Conservation (phyloP, 345 rosid genomes). For the Cardamine occulta region DNA sequence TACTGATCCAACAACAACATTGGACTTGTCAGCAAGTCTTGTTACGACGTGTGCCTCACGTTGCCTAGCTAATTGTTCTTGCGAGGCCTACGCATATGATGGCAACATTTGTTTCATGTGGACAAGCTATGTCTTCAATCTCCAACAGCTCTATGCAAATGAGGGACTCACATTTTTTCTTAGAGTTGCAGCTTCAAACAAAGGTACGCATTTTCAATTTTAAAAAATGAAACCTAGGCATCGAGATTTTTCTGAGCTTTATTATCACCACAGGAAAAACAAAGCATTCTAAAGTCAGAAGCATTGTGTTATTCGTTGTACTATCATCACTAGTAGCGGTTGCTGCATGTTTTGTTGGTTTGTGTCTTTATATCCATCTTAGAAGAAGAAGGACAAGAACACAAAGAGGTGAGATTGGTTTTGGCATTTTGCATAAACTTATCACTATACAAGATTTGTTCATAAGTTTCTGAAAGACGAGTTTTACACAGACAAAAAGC, state of each 20-base stretch:
- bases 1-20: neutral
- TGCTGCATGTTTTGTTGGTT: neutral
- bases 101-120: neutral
- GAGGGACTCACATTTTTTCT: neutral
- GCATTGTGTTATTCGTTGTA: neutral
- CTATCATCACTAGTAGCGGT: neutral
- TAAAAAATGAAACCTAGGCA: neutral
- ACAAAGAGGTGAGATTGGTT: neutral
- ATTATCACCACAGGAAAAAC: neutral
- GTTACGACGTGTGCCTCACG: neutral
- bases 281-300: neutral
- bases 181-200: neutral
- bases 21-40: neutral
- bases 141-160: neutral
- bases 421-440: neutral
- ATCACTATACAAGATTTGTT: neutral
- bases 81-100: neutral
- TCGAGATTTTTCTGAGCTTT: neutral
- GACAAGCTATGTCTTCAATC: neutral
- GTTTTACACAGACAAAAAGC: neutral
- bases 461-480: neutral
- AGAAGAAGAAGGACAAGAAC: neutral
- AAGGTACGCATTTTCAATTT: neutral
- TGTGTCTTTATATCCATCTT: neutral
- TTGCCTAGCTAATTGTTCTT: constrained; percentile 9